Conservation (phyloP, 106 monocot genomes). For the Acanthochlamys bracteata region DNA sequence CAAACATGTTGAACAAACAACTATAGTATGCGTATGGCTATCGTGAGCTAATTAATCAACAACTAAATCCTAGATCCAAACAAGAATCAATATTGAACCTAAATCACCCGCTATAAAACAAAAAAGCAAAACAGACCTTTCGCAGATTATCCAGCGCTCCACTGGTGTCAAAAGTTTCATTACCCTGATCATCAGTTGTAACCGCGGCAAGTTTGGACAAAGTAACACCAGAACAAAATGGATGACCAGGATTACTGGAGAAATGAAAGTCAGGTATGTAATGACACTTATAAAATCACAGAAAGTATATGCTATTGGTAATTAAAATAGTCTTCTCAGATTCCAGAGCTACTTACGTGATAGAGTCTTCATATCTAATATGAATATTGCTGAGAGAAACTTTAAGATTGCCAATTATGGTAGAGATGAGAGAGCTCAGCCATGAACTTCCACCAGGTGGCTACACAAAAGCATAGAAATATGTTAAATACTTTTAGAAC, state of each 20-base stretch:
- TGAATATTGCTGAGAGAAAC: conserved; percentile 93
- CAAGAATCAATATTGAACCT: no score
- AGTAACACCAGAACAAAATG: conserved; percentile 86
- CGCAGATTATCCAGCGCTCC: conserved; percentile 86
- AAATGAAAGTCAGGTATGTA: neutral
- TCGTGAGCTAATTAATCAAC: no score
- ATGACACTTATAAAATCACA: no score
- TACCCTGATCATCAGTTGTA: conserved; percentile 85
- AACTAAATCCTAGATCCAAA: no score
- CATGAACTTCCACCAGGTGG: conserved; percentile 68
- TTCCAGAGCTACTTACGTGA: conserved; percentile 53
- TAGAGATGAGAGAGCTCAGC: conserved; percentile 69
- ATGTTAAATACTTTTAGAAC: no score
- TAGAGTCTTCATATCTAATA: conserved; percentile 91
- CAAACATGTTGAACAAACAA: no score
- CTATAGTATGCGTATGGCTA: no score
- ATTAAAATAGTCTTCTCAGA: no score
- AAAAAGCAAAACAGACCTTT: conserved; percentile 44
- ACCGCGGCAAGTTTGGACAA: conserved; percentile 95
- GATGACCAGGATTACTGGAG: conserved; percentile 84
- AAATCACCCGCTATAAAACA: no score
- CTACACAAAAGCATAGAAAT: no score
- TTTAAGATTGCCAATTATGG: conserved; percentile 95
- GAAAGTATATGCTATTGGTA: no score
- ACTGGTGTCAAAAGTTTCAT: conserved; percentile 99